Base-by-base conservation (phyloP, 257 asterid genomes). In the Fraxinus pennsylvanica region DNA sequence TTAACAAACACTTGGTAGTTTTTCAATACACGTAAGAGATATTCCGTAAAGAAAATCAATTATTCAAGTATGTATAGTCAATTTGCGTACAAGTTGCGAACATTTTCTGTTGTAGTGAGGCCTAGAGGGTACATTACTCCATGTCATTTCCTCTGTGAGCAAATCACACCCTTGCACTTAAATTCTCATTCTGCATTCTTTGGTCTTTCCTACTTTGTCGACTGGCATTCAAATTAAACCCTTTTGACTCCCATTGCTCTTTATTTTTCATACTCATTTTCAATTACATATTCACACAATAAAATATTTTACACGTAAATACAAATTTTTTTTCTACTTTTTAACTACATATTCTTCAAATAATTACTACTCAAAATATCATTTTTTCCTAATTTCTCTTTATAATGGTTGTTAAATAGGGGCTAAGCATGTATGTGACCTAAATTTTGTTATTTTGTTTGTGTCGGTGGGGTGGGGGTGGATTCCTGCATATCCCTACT, bases 131-230 rank as follows among this genome's bases (percentile, higher is more conserved):
- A 68, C 73, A 45, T 6, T 4, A 5, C 66, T 57, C 66, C 66
- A 7, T 72, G 79, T 76, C 35, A 10, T 72, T 66, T 43, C 29
- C 74, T 74, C 45, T 54, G 59, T 57, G 74, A 52, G 76, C 82
- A 81, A 21, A 21, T 12, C 82, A 81, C 79, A 57, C 73, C 82
- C 73, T 1, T 19, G 19, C 68, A 25, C 78, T 45, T 66, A 9
- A 38, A 72, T 65, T 65, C 65, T 22, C 25, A 22, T 27, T 77
- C 72, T 39, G 7, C 65, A 35, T 17, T 61, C 69, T 63, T 27
- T 27, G 33, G 36, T 12, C 36, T 32, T 25, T 27, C 27, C 69
- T 63, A 63, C 14, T 2, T 8, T 13, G n/a, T 63, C 69, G 36
- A n/a, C 66, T n/a, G 66, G 66, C 66, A 57, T n/a, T 61, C 68